Evolutionary conservation across 2,329 filamentous ascomycete species (phyloP), one percentile per base, ranked within the genome.

Genomic region (Ophiocordyceps sinensis): DNA sequence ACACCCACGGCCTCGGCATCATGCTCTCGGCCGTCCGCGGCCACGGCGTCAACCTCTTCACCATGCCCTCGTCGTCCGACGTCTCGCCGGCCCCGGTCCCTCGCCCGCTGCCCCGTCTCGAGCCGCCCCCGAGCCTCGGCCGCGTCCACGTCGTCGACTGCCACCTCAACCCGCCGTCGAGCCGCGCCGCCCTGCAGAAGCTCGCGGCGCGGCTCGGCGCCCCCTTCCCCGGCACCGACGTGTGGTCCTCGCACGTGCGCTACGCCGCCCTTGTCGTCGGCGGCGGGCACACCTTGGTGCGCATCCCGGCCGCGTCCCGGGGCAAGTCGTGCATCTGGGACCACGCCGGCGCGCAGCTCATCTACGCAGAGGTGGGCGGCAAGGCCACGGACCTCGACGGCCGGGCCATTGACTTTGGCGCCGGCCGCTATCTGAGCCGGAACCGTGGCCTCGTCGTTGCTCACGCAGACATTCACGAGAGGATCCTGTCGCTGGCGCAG

Each of bases 341-440:
- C 45, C 73, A 77, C 45, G 72, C 72, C 0, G 73, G 72, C 6
- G 71, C 71, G 1, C 73, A 75, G 64, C 57, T 77, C 43, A 57
- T 76, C 28, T 69, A 73, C 42, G 66, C 70, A 42, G 73, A 77
- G 54, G 57, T 68, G 1, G 73, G 73, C 1, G 73, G 73, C 17
- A 60, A 57, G 42, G 60, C 76, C 37, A 74, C 70, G 0, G 73
- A 77, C 41, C 55, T 64, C 41, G 58, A 64, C 15, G 61, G 60
- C 8, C 47, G 47, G 36, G 41, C 45, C 1, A 54, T 63, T 3
- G 57, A 64, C 31, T 64, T 64, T 47, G 54, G 55, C 19, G 55
- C 53, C 1, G 61, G 61, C 1, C 51, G 61, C 36, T 50, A 53
- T 12, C 37, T 64, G 47, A 48, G 43, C 36, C 51, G 46, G 17